Conservation (phyloP, 768 basidiomycete genomes). For the Suillus spraguei region DNA sequence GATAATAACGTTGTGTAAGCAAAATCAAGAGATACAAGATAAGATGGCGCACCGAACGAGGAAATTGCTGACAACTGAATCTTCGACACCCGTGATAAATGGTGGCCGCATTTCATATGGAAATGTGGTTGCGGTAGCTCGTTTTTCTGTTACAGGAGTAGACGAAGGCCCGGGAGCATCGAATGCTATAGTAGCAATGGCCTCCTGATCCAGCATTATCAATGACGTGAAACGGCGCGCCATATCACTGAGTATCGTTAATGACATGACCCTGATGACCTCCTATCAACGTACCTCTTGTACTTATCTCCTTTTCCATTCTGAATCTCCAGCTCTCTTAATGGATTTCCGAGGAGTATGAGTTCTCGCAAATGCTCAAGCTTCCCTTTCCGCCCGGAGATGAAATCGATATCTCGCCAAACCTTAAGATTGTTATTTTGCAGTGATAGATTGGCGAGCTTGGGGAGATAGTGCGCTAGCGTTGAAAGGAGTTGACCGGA, state of each 20-base stretch:
- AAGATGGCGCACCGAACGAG: slow-evolving; percentile 62
- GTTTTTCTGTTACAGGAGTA: slow-evolving; percentile 36
- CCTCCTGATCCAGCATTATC: slow-evolving; percentile 81
- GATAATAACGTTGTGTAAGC: slow-evolving; percentile 17
- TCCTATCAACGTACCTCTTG: slow-evolving; percentile 53
- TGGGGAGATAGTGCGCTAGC: slow-evolving; percentile 75
- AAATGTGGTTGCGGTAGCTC: slow-evolving; percentile 70
- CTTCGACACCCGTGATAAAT: slow-evolving; percentile 75
- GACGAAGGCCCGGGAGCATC: slow-evolving; percentile 65
- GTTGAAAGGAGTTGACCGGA: slow-evolving; percentile 60
- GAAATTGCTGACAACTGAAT: slow-evolving; percentile 70
- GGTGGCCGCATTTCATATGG: slow-evolving; percentile 75
- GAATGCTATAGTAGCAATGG: slow-evolving; percentile 77
- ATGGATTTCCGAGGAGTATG: slow-evolving; percentile 74
- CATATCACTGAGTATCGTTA: slow-evolving; percentile 60
- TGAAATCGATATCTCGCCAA: slow-evolving; percentile 70
- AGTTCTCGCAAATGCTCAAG: slow-evolving; percentile 69
- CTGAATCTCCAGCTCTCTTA: slow-evolving; percentile 62
- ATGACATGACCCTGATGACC: background rate
- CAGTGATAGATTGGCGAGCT: slow-evolving; percentile 76
- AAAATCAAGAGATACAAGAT: background rate
- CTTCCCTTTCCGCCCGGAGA: slow-evolving; percentile 60
- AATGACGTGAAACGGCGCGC: slow-evolving; percentile 79
- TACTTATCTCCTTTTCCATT: slow-evolving; percentile 63
- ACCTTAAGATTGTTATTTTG: slow-evolving; percentile 74